phyloP scores from a whole-genome alignment of 2,329 filamentous ascomycete genomes.

The Meredithiella fracta region DNA sequence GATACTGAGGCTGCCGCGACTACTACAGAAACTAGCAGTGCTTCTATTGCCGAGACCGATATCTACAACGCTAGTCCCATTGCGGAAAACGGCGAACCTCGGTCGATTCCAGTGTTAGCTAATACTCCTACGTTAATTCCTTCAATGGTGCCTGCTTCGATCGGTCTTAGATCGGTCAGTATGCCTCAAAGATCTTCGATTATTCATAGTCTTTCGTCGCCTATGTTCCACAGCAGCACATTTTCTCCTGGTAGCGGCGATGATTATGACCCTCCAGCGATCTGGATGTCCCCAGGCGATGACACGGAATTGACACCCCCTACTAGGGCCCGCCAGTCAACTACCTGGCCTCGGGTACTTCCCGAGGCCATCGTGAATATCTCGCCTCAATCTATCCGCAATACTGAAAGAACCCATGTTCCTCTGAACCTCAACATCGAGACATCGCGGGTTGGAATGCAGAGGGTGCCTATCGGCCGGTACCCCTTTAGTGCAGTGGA shows the following conservation, averaged over 20 bases:
- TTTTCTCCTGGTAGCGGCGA: constrained; percentile 11
- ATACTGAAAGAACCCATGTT: background rate
- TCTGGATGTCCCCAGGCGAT: constrained; percentile 8
- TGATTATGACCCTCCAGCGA: constrained; percentile 12
- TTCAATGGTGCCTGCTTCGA: no score
- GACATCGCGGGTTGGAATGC: background rate
- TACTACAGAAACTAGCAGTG: background rate
- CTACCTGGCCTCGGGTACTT: background rate
- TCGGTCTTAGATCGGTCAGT: background rate
- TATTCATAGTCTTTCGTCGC: background rate
- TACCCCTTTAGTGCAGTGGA: constrained; percentile 6
- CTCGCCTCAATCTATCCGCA: background rate
- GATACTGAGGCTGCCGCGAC: background rate
- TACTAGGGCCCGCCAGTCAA: background rate
- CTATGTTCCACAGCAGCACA: constrained; percentile 8
- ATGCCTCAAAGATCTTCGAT: background rate
- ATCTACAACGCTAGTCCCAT: background rate
- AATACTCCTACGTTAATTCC: background rate
- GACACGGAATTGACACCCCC: background rate
- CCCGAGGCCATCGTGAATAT: background rate
- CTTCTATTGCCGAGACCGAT: background rate
- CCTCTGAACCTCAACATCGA: background rate
- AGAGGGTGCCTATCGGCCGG: background rate
- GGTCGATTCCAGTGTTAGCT: background rate
- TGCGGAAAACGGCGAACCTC: background rate